A percentile compares a stretch with the other conserved stretches of the same genome.
Evolutionary conservation across 306 rosid species (phyloP).

Genomic region (Quercus dentata): DNA sequence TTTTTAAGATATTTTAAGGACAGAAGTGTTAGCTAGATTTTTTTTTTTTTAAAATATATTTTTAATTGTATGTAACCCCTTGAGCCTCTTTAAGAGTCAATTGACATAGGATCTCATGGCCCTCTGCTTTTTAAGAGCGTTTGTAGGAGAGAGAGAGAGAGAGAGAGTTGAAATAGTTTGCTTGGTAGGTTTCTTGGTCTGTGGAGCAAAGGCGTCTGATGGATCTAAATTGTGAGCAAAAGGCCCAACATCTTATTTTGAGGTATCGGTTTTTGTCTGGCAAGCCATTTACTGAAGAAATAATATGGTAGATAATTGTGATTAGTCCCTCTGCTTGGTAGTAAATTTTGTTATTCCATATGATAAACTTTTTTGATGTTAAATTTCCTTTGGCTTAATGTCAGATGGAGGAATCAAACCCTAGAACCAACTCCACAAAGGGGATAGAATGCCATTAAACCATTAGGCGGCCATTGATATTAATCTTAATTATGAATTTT

Average conservation of each 20-base stretch:
- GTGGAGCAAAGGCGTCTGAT: neutral
- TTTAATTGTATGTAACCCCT: neutral
- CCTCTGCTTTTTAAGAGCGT: neutral
- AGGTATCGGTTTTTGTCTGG: neutral
- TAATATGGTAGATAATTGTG: no score
- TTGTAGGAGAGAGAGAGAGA: neutral
- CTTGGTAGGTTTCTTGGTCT: neutral
- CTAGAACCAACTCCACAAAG: no score
- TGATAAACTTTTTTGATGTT: neutral
- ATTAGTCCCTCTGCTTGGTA: neutral
- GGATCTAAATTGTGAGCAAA: neutral
- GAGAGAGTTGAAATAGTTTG: neutral
- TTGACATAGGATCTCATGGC: neutral
- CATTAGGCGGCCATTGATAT: no score
- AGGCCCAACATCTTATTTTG: neutral
- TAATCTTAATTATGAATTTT: neutral
- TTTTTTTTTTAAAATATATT: neutral
- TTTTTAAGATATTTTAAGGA: neutral
- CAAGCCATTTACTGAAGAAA: neutral
- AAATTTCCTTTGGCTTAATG: no score
- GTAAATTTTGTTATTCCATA: neutral
- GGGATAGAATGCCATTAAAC: no score
- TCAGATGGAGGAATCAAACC: no score
- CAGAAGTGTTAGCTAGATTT: neutral
- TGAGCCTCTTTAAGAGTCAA: neutral